Base-by-base conservation (phyloP, 495 filamentous ascomycete species). In the Aspergillus cavernicola region DNA sequence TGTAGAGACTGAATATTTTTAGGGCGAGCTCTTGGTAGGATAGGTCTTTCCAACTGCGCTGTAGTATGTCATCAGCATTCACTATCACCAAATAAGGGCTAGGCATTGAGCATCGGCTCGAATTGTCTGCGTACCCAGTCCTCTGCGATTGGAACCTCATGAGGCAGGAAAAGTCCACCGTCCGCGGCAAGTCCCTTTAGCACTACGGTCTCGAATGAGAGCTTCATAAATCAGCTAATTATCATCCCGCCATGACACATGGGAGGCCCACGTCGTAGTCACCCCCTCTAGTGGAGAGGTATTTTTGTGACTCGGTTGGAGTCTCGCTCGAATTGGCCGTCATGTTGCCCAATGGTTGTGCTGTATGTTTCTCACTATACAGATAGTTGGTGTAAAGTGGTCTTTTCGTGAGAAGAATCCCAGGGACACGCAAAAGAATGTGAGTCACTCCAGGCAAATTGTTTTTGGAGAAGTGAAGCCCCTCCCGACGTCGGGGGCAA, bases 111-210 rank as follows among this genome's bases (percentile, higher is more conserved):
- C 5, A 18, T 3, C 13, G n/a, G 6, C 3, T 35, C 3, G 35
- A 18, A 38, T 38, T 38, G n/a, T 16, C 6, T 38, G n/a, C 35
- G n/a, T 16, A 38, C 35, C 35, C 35, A 38, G n/a, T 38, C 35
- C 6, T 38, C 35, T n/a, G 35, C 35, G 16, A 16, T 16, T 15
- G 53, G 92, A 45, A 96, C 82, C 47, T 87, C 80, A 65, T 96
- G 82, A 15, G 92, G 92, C 32, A 96, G 81, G 73, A 92, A 96
- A 41, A 97, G 85, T 23, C 92, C 92, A 26, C 89, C 89, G 62
- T 97, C 92, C 2, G 83, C 68, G 22, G 92, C 91, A 29, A 97
- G 84, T 22, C 92, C 92, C 67, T 33, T 33, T 4, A 33, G 31
- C 9, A 33, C 31, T 3, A 33, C 31, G 7, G 7, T n/a, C 12